Evolutionary conservation across 1,139 yeast genomes (phyloP).

Genomic region (Ogataea hybrid): DNA sequence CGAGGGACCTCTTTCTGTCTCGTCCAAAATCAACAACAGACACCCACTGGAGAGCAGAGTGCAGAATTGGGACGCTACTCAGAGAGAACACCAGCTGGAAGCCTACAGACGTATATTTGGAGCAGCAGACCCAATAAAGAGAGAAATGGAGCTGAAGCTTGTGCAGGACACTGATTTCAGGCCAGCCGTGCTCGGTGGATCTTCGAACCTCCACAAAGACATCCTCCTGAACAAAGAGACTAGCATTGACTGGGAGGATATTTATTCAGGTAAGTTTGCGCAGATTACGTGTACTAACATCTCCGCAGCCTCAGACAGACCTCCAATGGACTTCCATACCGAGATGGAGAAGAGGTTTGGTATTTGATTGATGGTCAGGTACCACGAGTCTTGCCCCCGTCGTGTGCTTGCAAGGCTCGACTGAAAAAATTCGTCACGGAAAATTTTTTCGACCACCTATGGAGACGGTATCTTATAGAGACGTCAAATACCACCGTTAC

Average conservation of each 20-base stretch:
- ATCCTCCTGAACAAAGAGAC: slow-evolving; percentile 76
- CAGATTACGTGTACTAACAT: slow-evolving; percentile 4
- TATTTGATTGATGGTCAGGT: slow-evolving; percentile 33
- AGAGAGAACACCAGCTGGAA: slow-evolving; percentile 68
- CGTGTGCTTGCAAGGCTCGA: slow-evolving; percentile 10
- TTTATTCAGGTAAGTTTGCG: slow-evolving; percentile 48
- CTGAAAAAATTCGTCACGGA: slow-evolving; percentile 11
- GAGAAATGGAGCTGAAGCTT: slow-evolving; percentile 80
- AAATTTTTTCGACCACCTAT: slow-evolving; percentile 12
- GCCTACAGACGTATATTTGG: slow-evolving; percentile 83
- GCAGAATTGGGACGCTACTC: slow-evolving; percentile 76
- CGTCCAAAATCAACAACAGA: slow-evolving; percentile 72
- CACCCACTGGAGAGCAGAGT: slow-evolving; percentile 86
- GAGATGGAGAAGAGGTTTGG: slow-evolving; percentile 71
- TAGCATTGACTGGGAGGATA: slow-evolving; percentile 89
- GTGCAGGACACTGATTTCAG: slow-evolving; percentile 72
- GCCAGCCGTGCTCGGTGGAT: slow-evolving; percentile 57
- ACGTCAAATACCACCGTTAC: slow-evolving; percentile 3
- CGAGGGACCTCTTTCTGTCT: slow-evolving; percentile 59
- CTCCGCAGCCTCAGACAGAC: slow-evolving; percentile 42
- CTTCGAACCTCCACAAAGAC: slow-evolving; percentile 49
- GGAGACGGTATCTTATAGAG: slow-evolving; percentile 7
- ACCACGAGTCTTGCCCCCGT: background rate
- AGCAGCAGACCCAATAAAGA: slow-evolving; percentile 88
- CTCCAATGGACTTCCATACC: slow-evolving; percentile 56